Evolutionary conservation across 805 yeast genomes (phyloP), one percentile per base, ranked within the genome.

Genomic region (Starmerella roubikii): DNA sequence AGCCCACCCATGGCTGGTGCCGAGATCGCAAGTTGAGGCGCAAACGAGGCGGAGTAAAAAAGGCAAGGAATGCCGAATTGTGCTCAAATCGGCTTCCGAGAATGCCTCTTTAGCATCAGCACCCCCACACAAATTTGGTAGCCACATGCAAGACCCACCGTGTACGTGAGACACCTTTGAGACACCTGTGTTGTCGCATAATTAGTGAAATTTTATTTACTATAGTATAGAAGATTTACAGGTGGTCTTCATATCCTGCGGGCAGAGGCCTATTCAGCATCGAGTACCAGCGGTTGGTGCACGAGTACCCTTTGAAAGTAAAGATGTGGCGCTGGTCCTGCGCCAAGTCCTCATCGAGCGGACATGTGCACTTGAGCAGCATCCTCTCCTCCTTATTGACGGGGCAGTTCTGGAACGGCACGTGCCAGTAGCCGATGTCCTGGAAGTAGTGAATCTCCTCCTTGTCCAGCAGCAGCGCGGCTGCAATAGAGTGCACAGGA

Each of bases 401-500:
- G 3, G 95, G 94, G 59, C 81, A 74, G 60, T 68, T 71, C 51
- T 61, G 61, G 67, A 72, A 75, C 55, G 69, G 69, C 12, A 56
- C 65, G 58, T 81, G 91, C 49, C 67, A 68, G 56, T 81, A 82
- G 9, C 91, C 93, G 30, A 81, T 66, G 45, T 81, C 77, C 40
- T 74, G 77, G 51, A 82, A 78, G 61, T 71, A 78, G 56, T 78
- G 82, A 15, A 82, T 55, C 51, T 78, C 70, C 23, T 63, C 59
- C 49, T 66, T 65, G 44, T 72, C 67, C 36, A 76, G 57, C 51
- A 79, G 66, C 34, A 77, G 59, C 1, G 84, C 60, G 2, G 74
- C 80, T 4, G 81, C 93, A 36, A 82, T 67, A 1, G 93, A 72
- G 60, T 82, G 93, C n/a, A 82, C 72, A 3, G 93, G 93, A 0